Evolutionary conservation across 2,329 filamentous ascomycete species (phyloP).

Genomic region (Dothideomycetes sp.): DNA sequence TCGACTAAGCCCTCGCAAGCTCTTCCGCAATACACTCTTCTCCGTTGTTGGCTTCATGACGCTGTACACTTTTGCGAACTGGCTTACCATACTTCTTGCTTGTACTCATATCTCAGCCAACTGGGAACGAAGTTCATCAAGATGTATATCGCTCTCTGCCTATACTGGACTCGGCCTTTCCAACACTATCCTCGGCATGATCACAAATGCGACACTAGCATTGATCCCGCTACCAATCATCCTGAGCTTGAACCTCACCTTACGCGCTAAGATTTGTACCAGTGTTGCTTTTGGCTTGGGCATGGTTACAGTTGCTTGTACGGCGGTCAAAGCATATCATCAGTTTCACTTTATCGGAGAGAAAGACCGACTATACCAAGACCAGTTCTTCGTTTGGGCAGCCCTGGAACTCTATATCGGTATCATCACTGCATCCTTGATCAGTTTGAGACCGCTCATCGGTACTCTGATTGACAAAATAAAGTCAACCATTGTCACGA

Average conservation of each 20-base stretch:
- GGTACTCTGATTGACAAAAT: constrained; percentile 27
- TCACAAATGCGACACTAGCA: constrained; percentile 34
- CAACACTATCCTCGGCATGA: constrained; percentile 36
- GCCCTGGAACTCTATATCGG: constrained; percentile 37
- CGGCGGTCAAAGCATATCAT: constrained; percentile 34
- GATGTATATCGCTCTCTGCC: constrained; percentile 34
- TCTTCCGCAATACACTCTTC: constrained; percentile 35
- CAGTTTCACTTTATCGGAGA: constrained; percentile 30
- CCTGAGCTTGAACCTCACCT: constrained; percentile 35
- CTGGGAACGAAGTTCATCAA: constrained; percentile 33
- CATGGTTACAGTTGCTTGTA: constrained; percentile 34
- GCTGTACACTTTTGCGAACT: constrained; percentile 34
- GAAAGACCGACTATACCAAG: constrained; percentile 29
- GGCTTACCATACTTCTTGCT: constrained; percentile 40
- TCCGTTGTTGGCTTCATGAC: constrained; percentile 36
- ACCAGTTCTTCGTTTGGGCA: constrained; percentile 38
- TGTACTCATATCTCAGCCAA: constrained; percentile 38
- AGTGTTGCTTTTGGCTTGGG: constrained; percentile 30
- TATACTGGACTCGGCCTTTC: constrained; percentile 40
- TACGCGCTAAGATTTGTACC: constrained; percentile 33
- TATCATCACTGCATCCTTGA: constrained; percentile 36
- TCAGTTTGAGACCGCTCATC: constrained; percentile 35
- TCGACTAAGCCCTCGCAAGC: constrained; percentile 32
- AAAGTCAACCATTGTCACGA: constrained; percentile 15
- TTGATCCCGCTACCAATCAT: constrained; percentile 36